These are phyloP conservation scores for Tuber magnatum DNA, from an alignment of 495 filamentous ascomycete genomes.

Conservation along the genomic window DNA sequence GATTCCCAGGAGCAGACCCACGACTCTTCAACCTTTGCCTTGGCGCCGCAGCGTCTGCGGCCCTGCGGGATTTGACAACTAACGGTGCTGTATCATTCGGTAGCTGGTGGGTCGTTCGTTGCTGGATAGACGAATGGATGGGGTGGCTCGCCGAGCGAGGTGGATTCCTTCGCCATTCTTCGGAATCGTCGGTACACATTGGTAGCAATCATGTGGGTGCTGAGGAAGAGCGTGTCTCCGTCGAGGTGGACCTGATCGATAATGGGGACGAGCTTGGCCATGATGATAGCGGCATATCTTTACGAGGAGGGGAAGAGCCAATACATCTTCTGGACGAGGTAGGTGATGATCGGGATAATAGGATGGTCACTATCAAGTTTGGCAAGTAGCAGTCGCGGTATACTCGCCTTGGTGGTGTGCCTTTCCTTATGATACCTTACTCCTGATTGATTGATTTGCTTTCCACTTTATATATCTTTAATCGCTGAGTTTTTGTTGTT, in stretches of 20 bases:
- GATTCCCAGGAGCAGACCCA: conserved; percentile 64
- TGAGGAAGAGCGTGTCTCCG: conserved; percentile 38
- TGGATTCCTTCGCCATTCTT: conserved; percentile 68
- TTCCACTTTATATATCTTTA: conserved; percentile 1
- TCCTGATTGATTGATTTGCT: conserved; percentile 12
- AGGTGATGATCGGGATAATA: conserved; percentile 43
- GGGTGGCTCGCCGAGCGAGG: conserved; percentile 85
- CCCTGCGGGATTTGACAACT: conserved; percentile 73
- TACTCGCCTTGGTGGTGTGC: conserved; percentile 25
- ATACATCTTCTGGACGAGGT: conserved; percentile 36
- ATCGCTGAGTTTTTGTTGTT: not conserved
- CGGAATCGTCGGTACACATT: conserved; percentile 38
- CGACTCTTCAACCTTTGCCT: conserved; percentile 63
- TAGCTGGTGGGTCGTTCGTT: conserved; percentile 97
- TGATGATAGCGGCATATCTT: conserved; percentile 45
- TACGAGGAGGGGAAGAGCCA: conserved; percentile 35
- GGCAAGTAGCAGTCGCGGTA: conserved; percentile 43
- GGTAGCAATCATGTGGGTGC: conserved; percentile 22
- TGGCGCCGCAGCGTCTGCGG: conserved; percentile 59
- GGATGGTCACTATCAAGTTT: conserved; percentile 45
- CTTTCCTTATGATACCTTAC: conserved; percentile 29
- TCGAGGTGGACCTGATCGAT: conserved; percentile 41
- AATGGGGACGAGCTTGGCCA: conserved; percentile 40
- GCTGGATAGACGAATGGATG: conserved; percentile 94
- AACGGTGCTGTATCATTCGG: conserved; percentile 77